Percentiles rank a stretch among this genome's conserved stretches.
These are phyloP conservation scores for Colletotrichum liriopes DNA, from an alignment of 2,329 filamentous ascomycete species.

Conservation along the genomic window DNA sequence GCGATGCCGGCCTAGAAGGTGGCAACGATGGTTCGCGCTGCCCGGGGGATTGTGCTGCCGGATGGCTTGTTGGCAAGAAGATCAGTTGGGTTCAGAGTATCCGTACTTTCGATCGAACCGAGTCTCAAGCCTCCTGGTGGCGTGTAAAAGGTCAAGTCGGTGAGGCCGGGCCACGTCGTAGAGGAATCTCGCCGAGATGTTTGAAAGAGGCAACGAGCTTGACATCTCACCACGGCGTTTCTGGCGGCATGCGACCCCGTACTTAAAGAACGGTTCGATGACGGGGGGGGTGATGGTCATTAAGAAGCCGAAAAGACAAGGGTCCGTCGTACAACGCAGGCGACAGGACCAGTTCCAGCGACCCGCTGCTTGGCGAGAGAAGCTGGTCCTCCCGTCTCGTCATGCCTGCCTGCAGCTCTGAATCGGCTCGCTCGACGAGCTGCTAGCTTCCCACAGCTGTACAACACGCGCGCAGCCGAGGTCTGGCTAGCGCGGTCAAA, in stretches of 20 bases:
- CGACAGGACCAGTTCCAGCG: not conserved
- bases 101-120: not conserved
- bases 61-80: not conserved
- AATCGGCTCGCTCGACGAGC: not conserved
- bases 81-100: too few relatives aligned
- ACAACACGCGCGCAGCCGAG: constrained; percentile 30
- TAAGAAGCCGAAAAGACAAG: not conserved
- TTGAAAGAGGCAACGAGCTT: not conserved
- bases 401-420: not conserved
- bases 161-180: not conserved
- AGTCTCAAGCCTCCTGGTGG: not conserved
- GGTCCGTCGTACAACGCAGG: constrained; percentile 13
- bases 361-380: constrained; percentile 12
- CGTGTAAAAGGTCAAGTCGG: not conserved
- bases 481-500: constrained; percentile 25
- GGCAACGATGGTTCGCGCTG: not conserved
- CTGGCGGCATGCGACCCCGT: not conserved
- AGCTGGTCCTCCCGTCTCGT: not conserved
- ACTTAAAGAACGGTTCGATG: constrained; percentile 6
- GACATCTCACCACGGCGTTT: not conserved
- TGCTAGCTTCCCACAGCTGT: constrained; percentile 4
- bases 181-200: not conserved
- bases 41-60: too few relatives aligned
- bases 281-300: not conserved
- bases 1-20: not conserved